Conservation (phyloP, 2,329 filamentous ascomycete species). For the Diplodia scrobiculata region DNA sequence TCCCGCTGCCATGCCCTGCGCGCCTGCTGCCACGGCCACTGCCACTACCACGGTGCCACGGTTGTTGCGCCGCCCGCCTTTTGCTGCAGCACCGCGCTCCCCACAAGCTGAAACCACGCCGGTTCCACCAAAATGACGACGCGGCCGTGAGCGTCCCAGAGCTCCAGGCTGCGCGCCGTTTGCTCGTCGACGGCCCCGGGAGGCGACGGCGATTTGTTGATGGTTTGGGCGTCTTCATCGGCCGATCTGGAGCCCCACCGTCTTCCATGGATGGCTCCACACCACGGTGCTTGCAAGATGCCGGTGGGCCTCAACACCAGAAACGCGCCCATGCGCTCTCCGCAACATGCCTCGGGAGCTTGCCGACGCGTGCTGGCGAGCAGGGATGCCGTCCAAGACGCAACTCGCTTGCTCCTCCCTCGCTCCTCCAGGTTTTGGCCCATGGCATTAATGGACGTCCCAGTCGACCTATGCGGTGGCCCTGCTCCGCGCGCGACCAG, state of each 20-base stretch:
- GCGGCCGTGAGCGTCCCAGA: constrained; percentile 6
- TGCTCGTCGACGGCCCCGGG: not conserved
- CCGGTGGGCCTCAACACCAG: constrained; percentile 22
- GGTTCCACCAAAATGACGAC: constrained; percentile 24
- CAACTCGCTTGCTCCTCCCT: not conserved
- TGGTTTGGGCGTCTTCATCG: not conserved
- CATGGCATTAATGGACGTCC: constrained; percentile 14
- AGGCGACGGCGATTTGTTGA: constrained; percentile 1
- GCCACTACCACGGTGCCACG: not conserved
- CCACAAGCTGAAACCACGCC: constrained; percentile 23
- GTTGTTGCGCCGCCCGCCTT: not conserved
- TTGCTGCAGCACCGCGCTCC: not conserved
- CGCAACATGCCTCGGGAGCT: constrained; percentile 8
- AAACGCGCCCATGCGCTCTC: constrained; percentile 18
- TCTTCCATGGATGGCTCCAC: constrained; percentile 1
- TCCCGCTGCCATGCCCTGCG: not conserved
- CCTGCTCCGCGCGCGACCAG: constrained; percentile 10
- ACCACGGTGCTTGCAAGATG: constrained; percentile 1
- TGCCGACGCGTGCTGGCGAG: constrained; percentile 8
- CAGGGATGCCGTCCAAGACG: not conserved
- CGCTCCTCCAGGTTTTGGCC: constrained; percentile 22
- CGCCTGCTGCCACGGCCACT: not conserved
- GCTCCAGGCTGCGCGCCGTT: constrained; percentile 5
- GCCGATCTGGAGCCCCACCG: constrained; percentile 26
- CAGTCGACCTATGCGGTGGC: not conserved